Base-by-base conservation (phyloP, 176 grass and related monocot genomes). In the Pontederia paniculata region DNA sequence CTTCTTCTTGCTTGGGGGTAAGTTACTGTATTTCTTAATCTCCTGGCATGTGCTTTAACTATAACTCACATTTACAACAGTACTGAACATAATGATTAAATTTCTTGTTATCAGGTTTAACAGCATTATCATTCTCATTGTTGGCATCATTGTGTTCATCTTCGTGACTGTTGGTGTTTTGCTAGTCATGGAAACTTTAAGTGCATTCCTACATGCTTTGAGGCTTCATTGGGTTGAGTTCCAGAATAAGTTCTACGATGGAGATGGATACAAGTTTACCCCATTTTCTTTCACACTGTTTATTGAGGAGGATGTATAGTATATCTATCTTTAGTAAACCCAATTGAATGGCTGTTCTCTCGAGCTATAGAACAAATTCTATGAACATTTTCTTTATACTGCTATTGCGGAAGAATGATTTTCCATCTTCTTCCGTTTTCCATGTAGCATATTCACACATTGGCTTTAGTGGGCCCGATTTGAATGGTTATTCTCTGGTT, bases 211-310 rank as follows among this genome's bases (percentile, higher is more conserved):
- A 62, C 86, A 98, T 42, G 86, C 93, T 8, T 61, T 98, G 74
- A 91, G 93, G 86, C 93, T 98, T 67, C 93, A 91, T 54, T 98
- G 93, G 93, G 86, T 98, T 50, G 91, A 97, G 83, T 97, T 88
- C 65, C 86, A 91, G 75, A 98, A 91, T 61, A 98, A 98, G 76
- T 98, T 98, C 52, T 98, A 98, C 4, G 83, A 98, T 70, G 93
- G 93, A 23, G 93, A 98, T 72, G 93, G 93, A 50, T 98, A 98
- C 77, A 98, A 98, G 60, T 91, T 91, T 3, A 75, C 72, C 0
- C 93, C 93, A 41, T 97, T 97, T 54, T 77, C 86, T 25, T 98
- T 98, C 21, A 41, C 79, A 8, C 50, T 82, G 65, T 54, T 91
- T 43, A 2, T 22, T 9, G 86, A 89, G 22, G 86, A 98, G 23